These are phyloP conservation scores for Cylindrodendrum hubeiense DNA, from an alignment of 2,329 filamentous ascomycete species.

Conservation along the genomic window DNA sequence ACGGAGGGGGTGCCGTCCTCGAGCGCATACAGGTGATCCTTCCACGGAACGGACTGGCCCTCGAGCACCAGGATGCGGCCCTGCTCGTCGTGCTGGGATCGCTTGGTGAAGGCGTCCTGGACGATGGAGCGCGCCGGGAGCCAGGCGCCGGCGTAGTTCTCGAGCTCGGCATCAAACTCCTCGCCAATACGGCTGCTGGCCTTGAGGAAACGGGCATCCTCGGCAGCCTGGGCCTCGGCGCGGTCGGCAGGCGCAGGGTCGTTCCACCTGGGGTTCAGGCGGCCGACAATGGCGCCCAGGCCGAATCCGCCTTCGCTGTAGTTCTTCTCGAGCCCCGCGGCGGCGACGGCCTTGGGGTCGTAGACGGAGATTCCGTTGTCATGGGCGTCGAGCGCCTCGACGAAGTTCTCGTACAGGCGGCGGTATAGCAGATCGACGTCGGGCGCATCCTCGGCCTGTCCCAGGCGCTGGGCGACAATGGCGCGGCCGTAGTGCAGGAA, in stretches of 20 bases:
- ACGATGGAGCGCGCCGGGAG: constrained; percentile 88
- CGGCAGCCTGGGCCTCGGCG: constrained; percentile 72
- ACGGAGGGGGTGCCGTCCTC: constrained; percentile 74
- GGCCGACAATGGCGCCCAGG: constrained; percentile 84
- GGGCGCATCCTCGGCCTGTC: constrained; percentile 68
- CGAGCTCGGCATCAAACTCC: constrained; percentile 85
- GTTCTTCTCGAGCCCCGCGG: constrained; percentile 82
- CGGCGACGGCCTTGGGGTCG: constrained; percentile 76
- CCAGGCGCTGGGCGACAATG: constrained; percentile 75
- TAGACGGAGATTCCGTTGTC: constrained; percentile 94
- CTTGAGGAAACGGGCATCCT: constrained; percentile 82
- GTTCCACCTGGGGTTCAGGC: constrained; percentile 86
- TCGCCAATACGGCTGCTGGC: constrained; percentile 89
- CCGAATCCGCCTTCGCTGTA: constrained; percentile 88
- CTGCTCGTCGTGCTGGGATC: constrained; percentile 75
- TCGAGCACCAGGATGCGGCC: constrained; percentile 87
- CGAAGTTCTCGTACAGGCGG: constrained; percentile 92
- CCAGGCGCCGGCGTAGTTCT: constrained; percentile 83
- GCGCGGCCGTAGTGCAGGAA: constrained; percentile 94
- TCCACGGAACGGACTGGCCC: constrained; percentile 87
- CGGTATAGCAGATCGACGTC: constrained; percentile 83
- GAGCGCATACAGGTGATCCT: constrained; percentile 92
- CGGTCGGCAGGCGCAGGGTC: constrained; percentile 68
- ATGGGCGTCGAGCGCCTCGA: constrained; percentile 97
- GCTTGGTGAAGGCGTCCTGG: constrained; percentile 77